Evolutionary conservation across 495 filamentous ascomycete species (phyloP), one percentile per base, ranked within the genome.

Genomic region (Staphylotrichum tortipilum): DNA sequence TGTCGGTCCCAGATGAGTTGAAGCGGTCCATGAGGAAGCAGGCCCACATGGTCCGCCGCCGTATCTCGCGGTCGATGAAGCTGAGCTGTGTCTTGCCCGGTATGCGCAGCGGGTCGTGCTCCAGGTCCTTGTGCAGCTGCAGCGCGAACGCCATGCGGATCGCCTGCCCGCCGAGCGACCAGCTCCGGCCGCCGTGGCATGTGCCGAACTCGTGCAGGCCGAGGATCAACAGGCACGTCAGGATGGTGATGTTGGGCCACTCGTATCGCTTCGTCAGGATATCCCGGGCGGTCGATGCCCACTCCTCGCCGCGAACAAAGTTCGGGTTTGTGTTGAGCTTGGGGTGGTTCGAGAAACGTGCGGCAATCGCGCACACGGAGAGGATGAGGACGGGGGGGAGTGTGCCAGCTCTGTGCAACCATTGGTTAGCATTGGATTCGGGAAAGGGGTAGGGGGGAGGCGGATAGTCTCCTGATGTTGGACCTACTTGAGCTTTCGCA

Each of bases 11-110:
- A 3, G 90, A 95, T 3, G 91, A 94, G 66, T 89, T 96, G 68
- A 95, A 96, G 0, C 91, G 82, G 65, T 98, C 92, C 92, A 98
- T 95, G 52, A 94, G 61, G 59, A 91, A 95, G 63, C 89, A 95
- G 19, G 89, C 86, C 92, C 92, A 98, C 91, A 98, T 96, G 5
- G 88, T 94, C 45, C 92, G 77, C 49, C 91, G 76, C 47, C 92
- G 75, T 31, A 96, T 95, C 63, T 98, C 92, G 29, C 86, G 81
- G 66, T 98, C 92, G 11, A 89, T 92, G 57, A 88, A 87, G 59
- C 86, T 95, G 34, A 98, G 73, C 48, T 85, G 80, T 12, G 78
- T 78, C 4, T 79, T 78, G 24, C 78, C 79, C 50, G 85, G 83
- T 22, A 83, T 73, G 31, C 73, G 75, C 17, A 82, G 71, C 1